phyloP scores from a whole-genome alignment of 345 rosid species.

The Rhizophora apiculata region DNA sequence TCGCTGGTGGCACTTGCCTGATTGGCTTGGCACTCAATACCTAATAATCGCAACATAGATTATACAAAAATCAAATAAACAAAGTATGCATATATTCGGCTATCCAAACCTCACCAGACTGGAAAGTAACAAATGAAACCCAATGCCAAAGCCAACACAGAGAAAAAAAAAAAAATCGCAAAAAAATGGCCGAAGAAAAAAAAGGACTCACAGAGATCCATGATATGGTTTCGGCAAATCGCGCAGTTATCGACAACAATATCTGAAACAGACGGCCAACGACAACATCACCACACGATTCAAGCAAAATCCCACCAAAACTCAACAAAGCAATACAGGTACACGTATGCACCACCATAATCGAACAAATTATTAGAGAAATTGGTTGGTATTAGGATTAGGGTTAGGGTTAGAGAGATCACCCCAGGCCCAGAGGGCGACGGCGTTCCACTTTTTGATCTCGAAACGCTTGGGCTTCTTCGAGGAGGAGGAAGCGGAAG shows the following conservation, averaged over 20 bases:
- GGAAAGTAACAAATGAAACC: not conserved
- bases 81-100: not conserved
- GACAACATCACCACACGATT: constrained; percentile 9
- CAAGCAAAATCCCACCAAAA: not conserved
- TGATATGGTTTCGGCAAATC: constrained; percentile 89
- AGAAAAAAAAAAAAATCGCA: not conserved
- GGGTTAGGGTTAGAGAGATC: constrained; percentile 26
- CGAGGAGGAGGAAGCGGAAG: constrained; percentile 34
- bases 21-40: constrained; percentile 94
- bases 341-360: no score
- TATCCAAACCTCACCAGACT: not conserved
- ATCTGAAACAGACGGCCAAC: constrained; percentile 41
- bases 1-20: constrained; percentile 92
- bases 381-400: not conserved
- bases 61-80: not conserved
- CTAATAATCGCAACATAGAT: constrained; percentile 25
- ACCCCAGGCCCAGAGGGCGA: constrained; percentile 99
- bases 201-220: constrained; percentile 78
- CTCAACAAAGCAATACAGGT: no score
- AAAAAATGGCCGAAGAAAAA: not conserved
- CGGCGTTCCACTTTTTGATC: constrained; percentile 94
- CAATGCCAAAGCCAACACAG: no score
- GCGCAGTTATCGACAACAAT: constrained; percentile 96
- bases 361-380: not conserved
- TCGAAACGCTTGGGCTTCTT: constrained; percentile 85